Conservation (phyloP, 805 yeast species). For the Saturnispora diversa region DNA sequence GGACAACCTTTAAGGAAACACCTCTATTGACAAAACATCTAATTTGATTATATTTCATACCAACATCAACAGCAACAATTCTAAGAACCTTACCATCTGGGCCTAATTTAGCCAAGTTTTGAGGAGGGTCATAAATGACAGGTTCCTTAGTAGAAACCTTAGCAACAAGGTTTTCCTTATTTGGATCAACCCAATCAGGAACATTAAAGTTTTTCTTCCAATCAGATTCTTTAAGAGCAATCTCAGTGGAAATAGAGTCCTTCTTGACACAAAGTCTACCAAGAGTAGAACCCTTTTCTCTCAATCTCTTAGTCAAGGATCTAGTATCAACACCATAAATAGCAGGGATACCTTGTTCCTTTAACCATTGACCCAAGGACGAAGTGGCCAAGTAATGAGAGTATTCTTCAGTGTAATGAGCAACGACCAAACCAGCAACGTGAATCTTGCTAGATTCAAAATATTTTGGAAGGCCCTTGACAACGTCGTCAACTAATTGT, state of each 20-base stretch:
- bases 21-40: conserved; percentile 96
- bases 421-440: conserved; percentile 93
- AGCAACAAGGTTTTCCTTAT: conserved; percentile 83
- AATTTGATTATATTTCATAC: conserved; percentile 96
- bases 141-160: conserved; percentile 78
- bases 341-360: conserved; percentile 88
- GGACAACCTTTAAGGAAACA: conserved; percentile 90
- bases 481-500: conserved; percentile 61
- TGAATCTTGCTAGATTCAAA: conserved; percentile 91
- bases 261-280: conserved; percentile 76
- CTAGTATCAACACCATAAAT: conserved; percentile 97
- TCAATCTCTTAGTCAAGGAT: conserved; percentile 83
- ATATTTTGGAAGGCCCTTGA: conserved; percentile 74
- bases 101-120: conserved; percentile 43
- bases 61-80: conserved; percentile 89
- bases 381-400: conserved; percentile 91
- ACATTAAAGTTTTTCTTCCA: conserved; percentile 62
- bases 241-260: conserved; percentile 12
- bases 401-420: conserved; percentile 93
- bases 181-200: conserved; percentile 93
- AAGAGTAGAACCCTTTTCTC: conserved; percentile 86
- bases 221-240: conserved; percentile 14
- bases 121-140: conserved; percentile 63
- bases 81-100: conserved; percentile 71
- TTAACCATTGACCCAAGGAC: conserved; percentile 88